Evolutionary conservation across 2,329 filamentous ascomycete genomes (phyloP), one percentile per base, ranked within the genome.

Genomic region (Bipolaris sorokiniana): DNA sequence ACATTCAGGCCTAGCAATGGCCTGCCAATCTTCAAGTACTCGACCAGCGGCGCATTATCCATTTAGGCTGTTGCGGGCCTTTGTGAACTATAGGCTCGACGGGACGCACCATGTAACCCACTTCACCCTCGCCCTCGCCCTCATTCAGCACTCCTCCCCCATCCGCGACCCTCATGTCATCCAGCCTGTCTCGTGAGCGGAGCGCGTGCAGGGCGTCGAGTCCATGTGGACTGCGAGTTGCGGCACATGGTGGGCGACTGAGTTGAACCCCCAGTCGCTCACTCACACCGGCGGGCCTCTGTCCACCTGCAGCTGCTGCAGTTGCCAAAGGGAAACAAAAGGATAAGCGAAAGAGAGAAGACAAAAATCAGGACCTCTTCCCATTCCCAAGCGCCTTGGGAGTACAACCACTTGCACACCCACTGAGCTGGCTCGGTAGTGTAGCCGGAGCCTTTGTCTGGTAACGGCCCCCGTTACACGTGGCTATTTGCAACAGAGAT

Each of bases 61-160:
- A 68, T 72, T 74, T 74, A 74, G 71, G 67, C 69, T 58, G 62
- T 50, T 71, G 66, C 44, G 56, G 10, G 40, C 46, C 45, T 41
- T 47, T 41, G 37, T 56, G 50, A 56, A 51, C 54, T 54, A 66
- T 56, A 62, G 61, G 62, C 57, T 56, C 64, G 58, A 48, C 58
- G 62, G n/a, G 38, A 60, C 54, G 59, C 59, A 61, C 64, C 54
- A 65, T 59, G 54, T 41, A 62, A 61, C 52, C 66, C 53, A 61
- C 60, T 56, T 60, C 55, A 54, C 58, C 44, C 41, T 58, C 44
- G 42, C 58, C 44, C 41, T 58, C 44, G 41, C 42, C 23, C 42
- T 31, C 42, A 3, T 45, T 42, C 51, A 62, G 49, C 46, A 52
- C 38, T 46, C 51, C 5, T 48, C 48, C 42, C 26, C 48, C 42